These are phyloP conservation scores for Roridomyces roridus DNA, from an alignment of 768 basidiomycete genomes.

Conservation along the genomic window DNA sequence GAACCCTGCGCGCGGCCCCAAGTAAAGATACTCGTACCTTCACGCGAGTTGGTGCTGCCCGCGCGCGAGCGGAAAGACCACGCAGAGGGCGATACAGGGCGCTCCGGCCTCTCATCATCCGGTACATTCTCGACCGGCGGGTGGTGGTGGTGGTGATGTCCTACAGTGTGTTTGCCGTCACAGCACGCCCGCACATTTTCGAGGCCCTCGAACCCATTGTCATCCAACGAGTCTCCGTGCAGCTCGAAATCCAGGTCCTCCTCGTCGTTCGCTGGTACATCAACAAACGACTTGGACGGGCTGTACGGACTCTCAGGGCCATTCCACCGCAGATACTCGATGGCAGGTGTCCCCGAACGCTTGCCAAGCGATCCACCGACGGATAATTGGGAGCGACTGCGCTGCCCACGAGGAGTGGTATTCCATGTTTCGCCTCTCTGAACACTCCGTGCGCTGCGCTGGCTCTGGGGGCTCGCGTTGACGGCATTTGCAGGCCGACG, in stretches of 20 bases:
- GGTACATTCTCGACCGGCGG: slow-evolving; percentile 39
- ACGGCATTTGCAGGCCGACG: slow-evolving; percentile 43
- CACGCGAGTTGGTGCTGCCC: slow-evolving; percentile 75
- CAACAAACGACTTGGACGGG: slow-evolving; percentile 72
- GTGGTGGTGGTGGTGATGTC: slow-evolving; percentile 48
- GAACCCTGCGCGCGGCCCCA: slow-evolving; percentile 69
- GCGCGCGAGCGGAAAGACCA: slow-evolving; percentile 87
- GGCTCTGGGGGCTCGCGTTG: slow-evolving; percentile 74
- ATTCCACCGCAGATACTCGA: slow-evolving; percentile 87
- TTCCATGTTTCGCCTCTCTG: slow-evolving; percentile 71
- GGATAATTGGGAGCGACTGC: slow-evolving; percentile 82
- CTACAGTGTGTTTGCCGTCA: slow-evolving; percentile 87
- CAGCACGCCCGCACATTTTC: slow-evolving; percentile 96
- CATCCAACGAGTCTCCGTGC: slow-evolving; percentile 73
- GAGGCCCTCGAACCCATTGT: slow-evolving; percentile 87
- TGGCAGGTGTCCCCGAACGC: slow-evolving; percentile 88
- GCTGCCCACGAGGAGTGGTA: slow-evolving; percentile 77
- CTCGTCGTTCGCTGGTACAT: slow-evolving; percentile 53
- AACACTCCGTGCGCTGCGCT: slow-evolving; percentile 68
- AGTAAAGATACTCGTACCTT: slow-evolving; percentile 69
- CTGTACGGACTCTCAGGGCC: slow-evolving; percentile 79
- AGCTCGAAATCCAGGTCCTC: slow-evolving; percentile 85
- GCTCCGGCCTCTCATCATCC: slow-evolving; percentile 45
- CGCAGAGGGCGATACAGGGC: slow-evolving; percentile 76
- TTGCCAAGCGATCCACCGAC: slow-evolving; percentile 78